These are phyloP conservation scores for Prunus salicina DNA, from an alignment of 306 rosid species.

Conservation along the genomic window DNA sequence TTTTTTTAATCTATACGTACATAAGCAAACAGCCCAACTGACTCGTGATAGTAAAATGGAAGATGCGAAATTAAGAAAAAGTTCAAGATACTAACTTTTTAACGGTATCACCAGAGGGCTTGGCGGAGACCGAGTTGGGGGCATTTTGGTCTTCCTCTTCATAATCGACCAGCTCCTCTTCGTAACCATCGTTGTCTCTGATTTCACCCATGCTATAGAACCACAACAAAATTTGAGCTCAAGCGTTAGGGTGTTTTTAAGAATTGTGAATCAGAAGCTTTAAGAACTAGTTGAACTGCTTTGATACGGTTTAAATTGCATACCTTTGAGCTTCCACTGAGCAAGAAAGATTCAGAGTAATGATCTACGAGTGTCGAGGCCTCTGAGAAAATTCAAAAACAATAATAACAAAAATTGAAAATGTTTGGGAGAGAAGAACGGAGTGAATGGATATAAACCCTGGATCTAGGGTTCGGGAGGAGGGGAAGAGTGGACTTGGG, in stretches of 20 bases:
- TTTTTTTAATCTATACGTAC: neutral
- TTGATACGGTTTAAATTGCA: conserved; percentile 6
- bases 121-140: conserved; percentile 50
- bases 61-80: neutral
- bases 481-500: neutral
- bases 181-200: conserved; percentile 66
- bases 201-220: conserved; percentile 57
- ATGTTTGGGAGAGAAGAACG: neutral
- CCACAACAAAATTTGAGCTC: neutral
- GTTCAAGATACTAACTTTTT: conserved; percentile 46
- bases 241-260: conserved; percentile 13
- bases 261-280: neutral
- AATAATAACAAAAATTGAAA: neutral
- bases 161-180: conserved; percentile 70
- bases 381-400: conserved; percentile 14
- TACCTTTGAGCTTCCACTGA: conserved; percentile 37
- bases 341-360: neutral
- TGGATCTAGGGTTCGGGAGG: conserved; percentile 42
- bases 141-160: conserved; percentile 65
- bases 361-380: neutral
- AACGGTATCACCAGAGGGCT: conserved; percentile 48
- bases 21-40: neutral
- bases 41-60: neutral
- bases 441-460: conserved; percentile 22
- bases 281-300: neutral